Conservation (phyloP, 1,284 basidiomycete species). For the Wallemia ichthyophaga region DNA sequence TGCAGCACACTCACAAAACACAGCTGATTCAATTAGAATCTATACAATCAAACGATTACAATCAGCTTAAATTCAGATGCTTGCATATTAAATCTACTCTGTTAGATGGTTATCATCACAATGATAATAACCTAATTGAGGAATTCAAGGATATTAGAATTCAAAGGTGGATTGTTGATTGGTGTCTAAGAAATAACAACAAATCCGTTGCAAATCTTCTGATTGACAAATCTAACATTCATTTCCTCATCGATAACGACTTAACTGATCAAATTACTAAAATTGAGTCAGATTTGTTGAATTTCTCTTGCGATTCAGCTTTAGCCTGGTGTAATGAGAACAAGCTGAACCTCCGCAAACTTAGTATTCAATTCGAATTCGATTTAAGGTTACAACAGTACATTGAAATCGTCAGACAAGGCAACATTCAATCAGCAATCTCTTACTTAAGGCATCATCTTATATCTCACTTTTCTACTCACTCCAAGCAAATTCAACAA, state of each 20-base stretch:
- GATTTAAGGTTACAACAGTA: slow-evolving; percentile 84
- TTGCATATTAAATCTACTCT: not conserved
- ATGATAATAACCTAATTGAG: slow-evolving; percentile 6
- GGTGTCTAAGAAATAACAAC: slow-evolving; percentile 45
- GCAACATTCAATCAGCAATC: slow-evolving; percentile 46
- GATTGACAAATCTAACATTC: slow-evolving; percentile 35
- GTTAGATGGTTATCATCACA: slow-evolving; percentile 6
- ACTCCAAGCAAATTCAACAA: slow-evolving; percentile 37
- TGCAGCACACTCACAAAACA: not conserved
- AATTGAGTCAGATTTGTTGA: slow-evolving; percentile 45
- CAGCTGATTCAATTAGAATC: not conserved
- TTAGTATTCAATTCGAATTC: slow-evolving; percentile 56
- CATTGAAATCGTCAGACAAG: slow-evolving; percentile 51
- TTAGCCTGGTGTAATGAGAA: slow-evolving; percentile 92
- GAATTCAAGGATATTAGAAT: slow-evolving; percentile 45
- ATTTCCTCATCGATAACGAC: slow-evolving; percentile 67
- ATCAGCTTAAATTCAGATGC: not conserved
- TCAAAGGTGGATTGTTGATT: slow-evolving; percentile 75
- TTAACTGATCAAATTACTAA: slow-evolving; percentile 60
- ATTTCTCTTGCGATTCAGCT: slow-evolving; percentile 47
- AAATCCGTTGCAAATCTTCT: slow-evolving; percentile 35
- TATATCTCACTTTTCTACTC: slow-evolving; percentile 39
- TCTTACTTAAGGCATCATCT: slow-evolving; percentile 57
- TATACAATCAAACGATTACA: slow-evolving; percentile 3
- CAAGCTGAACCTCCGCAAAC: slow-evolving; percentile 62